phyloP scores from a whole-genome alignment of 164 flowering plant species.

The Umbellularia californica region DNA sequence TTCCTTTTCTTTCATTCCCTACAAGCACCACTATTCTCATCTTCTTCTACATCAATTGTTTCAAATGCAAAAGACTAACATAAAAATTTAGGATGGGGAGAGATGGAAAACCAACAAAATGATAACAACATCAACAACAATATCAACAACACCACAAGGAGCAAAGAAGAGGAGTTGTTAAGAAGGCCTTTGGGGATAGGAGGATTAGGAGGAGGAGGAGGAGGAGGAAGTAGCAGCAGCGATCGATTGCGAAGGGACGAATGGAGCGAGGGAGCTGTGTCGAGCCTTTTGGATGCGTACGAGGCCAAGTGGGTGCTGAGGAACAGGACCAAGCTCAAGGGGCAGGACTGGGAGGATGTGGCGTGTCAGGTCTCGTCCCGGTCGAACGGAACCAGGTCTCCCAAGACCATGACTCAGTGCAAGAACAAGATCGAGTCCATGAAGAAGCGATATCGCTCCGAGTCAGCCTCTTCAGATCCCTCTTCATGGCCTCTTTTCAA shows the following conservation, averaged over 20 bases:
- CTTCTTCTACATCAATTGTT: no score
- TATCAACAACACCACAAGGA: background rate
- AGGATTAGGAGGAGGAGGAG: no score
- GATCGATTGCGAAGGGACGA: constrained; percentile 81
- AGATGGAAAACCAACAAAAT: constrained; percentile 47
- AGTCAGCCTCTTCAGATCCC: constrained; percentile 51
- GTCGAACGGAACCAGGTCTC: constrained; percentile 43
- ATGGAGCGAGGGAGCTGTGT: constrained; percentile 97
- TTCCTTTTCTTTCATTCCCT: constrained; percentile 9
- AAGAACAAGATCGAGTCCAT: constrained; percentile 98
- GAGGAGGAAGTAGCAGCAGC: constrained; percentile 10
- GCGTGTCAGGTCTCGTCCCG: constrained; percentile 66
- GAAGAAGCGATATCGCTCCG: constrained; percentile 88
- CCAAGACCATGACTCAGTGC: constrained; percentile 93
- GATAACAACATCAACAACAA: background rate
- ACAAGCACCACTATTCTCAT: background rate
- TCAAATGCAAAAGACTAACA: constrained; percentile 17
- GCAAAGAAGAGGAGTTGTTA: constrained; percentile 22
- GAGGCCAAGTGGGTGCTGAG: constrained; percentile 80
- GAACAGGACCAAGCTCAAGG: constrained; percentile 94
- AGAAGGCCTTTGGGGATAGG: constrained; percentile 20
- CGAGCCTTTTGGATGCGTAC: constrained; percentile 75
- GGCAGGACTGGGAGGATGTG: constrained; percentile 96
- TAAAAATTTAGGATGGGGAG: constrained; percentile 18
- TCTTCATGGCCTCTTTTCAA: constrained; percentile 83